Conservation (phyloP, 495 filamentous ascomycete species). For the Bacidia rubella region DNA sequence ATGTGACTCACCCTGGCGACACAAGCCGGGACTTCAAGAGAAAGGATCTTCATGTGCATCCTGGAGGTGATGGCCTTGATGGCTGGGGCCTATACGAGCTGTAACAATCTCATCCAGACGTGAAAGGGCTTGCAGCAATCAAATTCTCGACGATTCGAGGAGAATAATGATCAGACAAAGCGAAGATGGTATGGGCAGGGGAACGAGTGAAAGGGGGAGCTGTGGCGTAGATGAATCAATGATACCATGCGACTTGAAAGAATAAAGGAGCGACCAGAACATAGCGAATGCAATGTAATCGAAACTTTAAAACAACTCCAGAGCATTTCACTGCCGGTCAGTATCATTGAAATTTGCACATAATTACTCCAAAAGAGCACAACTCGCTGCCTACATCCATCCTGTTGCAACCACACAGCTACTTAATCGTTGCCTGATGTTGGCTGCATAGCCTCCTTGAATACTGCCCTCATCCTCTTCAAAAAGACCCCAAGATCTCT, state of each 20-base stretch:
- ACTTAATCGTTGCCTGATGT: neutral
- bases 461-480: conserved; percentile 86
- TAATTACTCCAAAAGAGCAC: neutral
- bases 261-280: neutral
- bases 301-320: neutral
- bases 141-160: too few species aligned
- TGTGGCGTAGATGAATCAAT: neutral
- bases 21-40: conserved; percentile 5
- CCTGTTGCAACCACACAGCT: neutral
- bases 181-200: neutral
- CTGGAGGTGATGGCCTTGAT: conserved; percentile 26
- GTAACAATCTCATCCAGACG: conserved; percentile 18
- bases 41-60: neutral
- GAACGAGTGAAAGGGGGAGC: neutral
- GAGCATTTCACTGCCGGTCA: too few species aligned
- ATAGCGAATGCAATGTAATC: neutral
- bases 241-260: neutral
- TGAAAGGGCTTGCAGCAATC: too few species aligned
- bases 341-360: too few species aligned
- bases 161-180: neutral
- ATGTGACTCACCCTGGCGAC: conserved; percentile 15
- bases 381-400: neutral
- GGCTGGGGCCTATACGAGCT: conserved; percentile 42
- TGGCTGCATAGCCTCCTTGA: conserved; percentile 46
- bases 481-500: conserved; percentile 68